Conservation (phyloP, 2,329 filamentous ascomycete genomes). For the Cytospora leucostoma region DNA sequence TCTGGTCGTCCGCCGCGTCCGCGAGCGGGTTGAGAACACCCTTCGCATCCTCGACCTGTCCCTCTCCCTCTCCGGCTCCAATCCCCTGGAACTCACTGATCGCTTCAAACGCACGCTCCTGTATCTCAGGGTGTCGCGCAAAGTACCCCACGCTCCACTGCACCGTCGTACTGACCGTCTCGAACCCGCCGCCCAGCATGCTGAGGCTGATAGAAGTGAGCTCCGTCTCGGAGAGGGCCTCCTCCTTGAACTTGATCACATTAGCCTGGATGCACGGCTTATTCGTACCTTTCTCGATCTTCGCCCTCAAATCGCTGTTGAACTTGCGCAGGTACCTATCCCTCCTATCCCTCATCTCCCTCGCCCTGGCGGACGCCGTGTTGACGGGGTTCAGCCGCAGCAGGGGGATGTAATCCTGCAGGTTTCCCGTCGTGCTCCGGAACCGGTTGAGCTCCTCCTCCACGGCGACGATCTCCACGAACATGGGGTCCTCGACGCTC, state of each 20-base stretch:
- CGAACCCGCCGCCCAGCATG: constrained; percentile 48
- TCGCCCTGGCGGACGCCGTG: constrained; percentile 17
- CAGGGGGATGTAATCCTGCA: constrained; percentile 27
- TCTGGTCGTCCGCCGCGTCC: constrained; percentile 65
- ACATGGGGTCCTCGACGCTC: constrained; percentile 26
- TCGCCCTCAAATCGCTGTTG: constrained; percentile 21
- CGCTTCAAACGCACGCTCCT: constrained; percentile 57
- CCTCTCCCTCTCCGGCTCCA: not conserved
- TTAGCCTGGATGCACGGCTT: constrained; percentile 28
- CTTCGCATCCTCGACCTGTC: not conserved
- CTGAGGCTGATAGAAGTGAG: constrained; percentile 50
- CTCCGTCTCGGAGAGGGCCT: constrained; percentile 22
- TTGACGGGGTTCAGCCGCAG: constrained; percentile 25
- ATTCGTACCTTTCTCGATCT: constrained; percentile 20
- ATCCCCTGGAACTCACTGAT: constrained; percentile 46
- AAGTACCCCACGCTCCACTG: constrained; percentile 29
- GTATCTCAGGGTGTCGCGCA: constrained; percentile 51
- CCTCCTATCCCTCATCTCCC: constrained; percentile 25
- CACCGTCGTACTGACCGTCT: constrained; percentile 26
- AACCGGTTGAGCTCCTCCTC: constrained; percentile 29
- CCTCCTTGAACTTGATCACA: constrained; percentile 26
- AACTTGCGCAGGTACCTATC: constrained; percentile 21
- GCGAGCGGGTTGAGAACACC: constrained; percentile 53
- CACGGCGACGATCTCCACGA: constrained; percentile 28
- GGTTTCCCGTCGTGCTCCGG: constrained; percentile 26